Evolutionary conservation across 495 filamentous ascomycete genomes (phyloP).

Genomic region (Aspergillus funiculosus): DNA sequence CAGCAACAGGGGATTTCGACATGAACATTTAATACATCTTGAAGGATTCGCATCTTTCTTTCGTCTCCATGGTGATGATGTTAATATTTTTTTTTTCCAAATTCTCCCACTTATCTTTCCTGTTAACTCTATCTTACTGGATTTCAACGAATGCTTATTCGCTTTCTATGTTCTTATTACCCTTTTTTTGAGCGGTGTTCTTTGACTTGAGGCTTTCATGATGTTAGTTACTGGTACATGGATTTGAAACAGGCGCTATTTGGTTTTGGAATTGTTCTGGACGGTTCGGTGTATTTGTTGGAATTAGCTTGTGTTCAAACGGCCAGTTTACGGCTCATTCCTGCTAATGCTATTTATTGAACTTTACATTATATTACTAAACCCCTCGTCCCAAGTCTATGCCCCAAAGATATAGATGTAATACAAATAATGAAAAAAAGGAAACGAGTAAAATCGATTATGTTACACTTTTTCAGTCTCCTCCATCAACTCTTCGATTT

Average conservation of each 20-base stretch:
- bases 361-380: neutral
- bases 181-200: neutral
- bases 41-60: neutral
- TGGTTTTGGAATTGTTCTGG: constrained; percentile 1
- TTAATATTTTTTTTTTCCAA: too few relatives aligned
- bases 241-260: constrained; percentile 3
- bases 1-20: too few relatives aligned
- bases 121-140: too few relatives aligned
- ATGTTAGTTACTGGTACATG: constrained; percentile 1
- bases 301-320: neutral
- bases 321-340: too few relatives aligned
- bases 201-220: neutral
- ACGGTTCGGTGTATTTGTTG: neutral
- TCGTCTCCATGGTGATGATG: neutral
- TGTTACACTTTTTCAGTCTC: constrained; percentile 67
- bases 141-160: neutral
- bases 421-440: constrained; percentile 4
- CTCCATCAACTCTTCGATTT: constrained; percentile 74
- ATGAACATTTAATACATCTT: too few relatives aligned
- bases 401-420: neutral
- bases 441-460: constrained; percentile 20
- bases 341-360: neutral
- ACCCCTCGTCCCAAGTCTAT: neutral
- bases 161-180: constrained; percentile 1
- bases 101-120: too few relatives aligned